Percentiles rank a stretch among this genome's conserved stretches.
These are phyloP conservation scores for Sclerotinia subarctica DNA, from an alignment of 2,329 filamentous ascomycete species.

Conservation along the genomic window DNA sequence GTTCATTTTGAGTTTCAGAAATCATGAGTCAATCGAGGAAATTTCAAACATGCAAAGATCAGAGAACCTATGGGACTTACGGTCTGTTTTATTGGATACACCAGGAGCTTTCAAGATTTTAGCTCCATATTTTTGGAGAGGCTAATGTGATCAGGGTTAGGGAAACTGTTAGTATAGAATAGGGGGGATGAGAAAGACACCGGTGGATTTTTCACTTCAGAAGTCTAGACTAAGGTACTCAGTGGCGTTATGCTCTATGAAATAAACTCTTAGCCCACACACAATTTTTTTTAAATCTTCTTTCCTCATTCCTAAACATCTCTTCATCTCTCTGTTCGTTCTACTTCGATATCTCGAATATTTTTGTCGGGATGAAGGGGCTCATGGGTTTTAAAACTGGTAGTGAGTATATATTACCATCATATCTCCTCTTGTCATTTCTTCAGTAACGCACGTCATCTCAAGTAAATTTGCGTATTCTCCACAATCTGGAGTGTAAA, in stretches of 20 bases:
- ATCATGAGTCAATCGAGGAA: too few species aligned
- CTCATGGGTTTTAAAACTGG: not conserved
- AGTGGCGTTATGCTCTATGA: not conserved
- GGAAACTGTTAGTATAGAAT: not conserved
- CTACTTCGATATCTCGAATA: not conserved
- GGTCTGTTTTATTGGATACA: not conserved
- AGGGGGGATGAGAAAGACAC: not conserved
- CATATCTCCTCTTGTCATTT: not conserved
- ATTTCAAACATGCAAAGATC: not conserved
- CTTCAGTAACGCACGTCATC: not conserved
- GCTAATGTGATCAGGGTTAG: not conserved
- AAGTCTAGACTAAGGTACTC: not conserved
- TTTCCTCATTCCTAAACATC: not conserved
- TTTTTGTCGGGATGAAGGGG: not conserved
- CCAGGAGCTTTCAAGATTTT: not conserved
- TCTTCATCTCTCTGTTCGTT: not conserved
- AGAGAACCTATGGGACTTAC: not conserved
- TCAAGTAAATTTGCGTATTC: not conserved
- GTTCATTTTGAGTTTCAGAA: fast-evolving
- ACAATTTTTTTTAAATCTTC: not conserved
- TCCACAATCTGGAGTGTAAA: not conserved
- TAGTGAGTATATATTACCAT: not conserved
- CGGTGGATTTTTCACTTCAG: not conserved
- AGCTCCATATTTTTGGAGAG: not conserved
- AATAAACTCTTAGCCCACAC: not conserved